Base-by-base conservation (phyloP, 1,284 basidiomycete species). In the Fomitopsis schrenkii region DNA sequence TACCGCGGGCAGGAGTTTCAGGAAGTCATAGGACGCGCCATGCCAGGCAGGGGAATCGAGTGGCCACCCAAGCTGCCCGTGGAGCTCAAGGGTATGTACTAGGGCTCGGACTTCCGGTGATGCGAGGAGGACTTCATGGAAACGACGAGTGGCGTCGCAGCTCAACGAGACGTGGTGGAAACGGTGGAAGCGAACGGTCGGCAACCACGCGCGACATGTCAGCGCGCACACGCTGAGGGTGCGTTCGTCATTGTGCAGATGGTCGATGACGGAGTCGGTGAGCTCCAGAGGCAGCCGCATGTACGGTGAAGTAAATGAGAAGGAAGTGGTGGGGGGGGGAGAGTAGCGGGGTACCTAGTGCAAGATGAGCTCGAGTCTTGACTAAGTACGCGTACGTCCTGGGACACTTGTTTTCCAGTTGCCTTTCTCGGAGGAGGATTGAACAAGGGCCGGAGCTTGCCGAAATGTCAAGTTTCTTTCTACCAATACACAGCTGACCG, bases 151-250 rank as follows among this genome's bases (percentile, higher is more conserved):
- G 10, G 55, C 40, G 8, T 42, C 55, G 55, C 22, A 26, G 40
- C 41, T 44, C 26, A 42, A 8, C 7, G 48, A n/a, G 6, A 45
- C 50, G 57, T 50, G 45, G 28, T 55, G 59, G 58, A 67, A 75
- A 36, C 76, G 67, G 61, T 75, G 71, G 60, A 70, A 69, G 14
- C 73, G 72, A 22, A 70, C 64, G 26, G 72, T 59, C 19, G 69
- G 69, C 36, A 73, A 50, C 50, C 48, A 59, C 5, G 40, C 28
- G 38, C 50, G 58, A 22, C 58, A 54, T 5, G 50, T 58, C 1
- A 69, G 62, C 46, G 63, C 62, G 57, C 67, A 69, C 6, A 65
- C 62, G 19, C 59, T 30, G 42, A 69, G 62, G 9, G 67, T 28
- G 19, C 17, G 17, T n/a, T 44, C 36, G 55, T 67, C 63, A 55